A percentile compares a stretch with the other conserved stretches of the same genome.
Evolutionary conservation across 352 stramenopile genomes (phyloP).

Genomic region (Phytopythium delawarense): DNA sequence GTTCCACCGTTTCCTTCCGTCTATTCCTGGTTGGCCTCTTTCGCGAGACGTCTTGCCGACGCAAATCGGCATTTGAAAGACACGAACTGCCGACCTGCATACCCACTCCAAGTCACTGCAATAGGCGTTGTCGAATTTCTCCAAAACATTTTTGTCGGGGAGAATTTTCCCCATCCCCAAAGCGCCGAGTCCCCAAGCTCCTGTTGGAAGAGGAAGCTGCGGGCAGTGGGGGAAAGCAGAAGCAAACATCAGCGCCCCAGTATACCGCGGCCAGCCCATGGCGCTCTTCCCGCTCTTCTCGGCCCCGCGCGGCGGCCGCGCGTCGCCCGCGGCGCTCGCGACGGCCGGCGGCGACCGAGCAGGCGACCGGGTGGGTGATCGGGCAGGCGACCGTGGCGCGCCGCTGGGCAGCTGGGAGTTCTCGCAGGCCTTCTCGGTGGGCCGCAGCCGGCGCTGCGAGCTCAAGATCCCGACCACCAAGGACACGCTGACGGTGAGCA

Average conservation of each 20-base stretch:
- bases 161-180: background rate
- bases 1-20: too few species aligned
- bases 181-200: too few species aligned
- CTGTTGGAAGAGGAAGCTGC: too few species aligned
- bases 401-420: constrained; percentile 38
- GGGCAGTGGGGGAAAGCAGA: background rate
- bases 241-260: background rate
- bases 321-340: constrained; percentile 1
- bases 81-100: too few species aligned
- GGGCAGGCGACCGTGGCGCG: background rate
- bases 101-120: too few species aligned
- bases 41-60: too few species aligned
- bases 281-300: constrained; percentile 8
- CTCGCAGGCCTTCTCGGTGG: constrained; percentile 54
- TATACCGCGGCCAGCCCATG: background rate
- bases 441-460: constrained; percentile 64
- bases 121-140: too few species aligned
- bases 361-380: constrained; percentile 5
- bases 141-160: background rate
- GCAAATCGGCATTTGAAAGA: too few species aligned
- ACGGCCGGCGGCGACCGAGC: background rate
- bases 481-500: constrained; percentile 75
- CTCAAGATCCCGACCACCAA: constrained; percentile 65
- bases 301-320: background rate
- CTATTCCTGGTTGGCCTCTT: too few species aligned